Evolutionary conservation across 2,329 filamentous ascomycete genomes (phyloP).

Genomic region (Xylariaceae sp.): DNA sequence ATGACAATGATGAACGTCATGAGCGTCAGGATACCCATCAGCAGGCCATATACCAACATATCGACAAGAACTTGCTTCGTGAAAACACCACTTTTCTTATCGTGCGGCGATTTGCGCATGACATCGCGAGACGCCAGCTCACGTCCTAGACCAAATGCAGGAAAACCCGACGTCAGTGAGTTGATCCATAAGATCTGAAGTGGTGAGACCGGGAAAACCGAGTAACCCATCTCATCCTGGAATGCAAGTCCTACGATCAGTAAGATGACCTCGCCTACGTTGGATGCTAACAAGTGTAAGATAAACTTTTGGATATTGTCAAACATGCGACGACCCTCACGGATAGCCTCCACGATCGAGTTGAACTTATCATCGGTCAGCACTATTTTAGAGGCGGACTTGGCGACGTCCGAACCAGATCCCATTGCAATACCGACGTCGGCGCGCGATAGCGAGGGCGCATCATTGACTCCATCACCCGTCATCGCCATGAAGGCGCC

Average conservation of each 20-base stretch:
- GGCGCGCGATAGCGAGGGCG: conserved; percentile 77
- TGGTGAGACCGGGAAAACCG: conserved; percentile 84
- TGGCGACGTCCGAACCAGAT: conserved; percentile 85
- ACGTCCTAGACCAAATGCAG: conserved; percentile 85
- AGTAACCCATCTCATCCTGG: conserved; percentile 72
- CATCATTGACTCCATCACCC: conserved; percentile 87
- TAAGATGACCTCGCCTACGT: conserved; percentile 83
- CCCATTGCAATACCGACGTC: conserved; percentile 93
- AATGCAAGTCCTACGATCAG: conserved; percentile 83
- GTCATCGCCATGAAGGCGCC: conserved; percentile 84
- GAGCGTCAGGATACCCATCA: conserved; percentile 74
- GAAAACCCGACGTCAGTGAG: conserved; percentile 87
- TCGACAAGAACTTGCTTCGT: conserved; percentile 78
- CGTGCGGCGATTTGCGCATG: conserved; percentile 79
- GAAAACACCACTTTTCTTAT: conserved; percentile 72
- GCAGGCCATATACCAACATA: conserved; percentile 78
- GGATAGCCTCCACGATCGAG: conserved; percentile 81
- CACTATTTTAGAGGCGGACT: conserved; percentile 81
- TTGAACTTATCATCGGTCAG: conserved; percentile 89
- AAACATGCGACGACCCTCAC: conserved; percentile 83
- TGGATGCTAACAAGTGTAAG: conserved; percentile 77
- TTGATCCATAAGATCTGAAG: conserved; percentile 94
- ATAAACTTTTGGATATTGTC: conserved; percentile 92
- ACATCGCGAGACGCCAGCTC: conserved; percentile 78
- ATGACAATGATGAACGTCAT: conserved; percentile 70